Conservation (phyloP, 2,329 filamentous ascomycete genomes). For the Hymenoscyphus infarciens region DNA sequence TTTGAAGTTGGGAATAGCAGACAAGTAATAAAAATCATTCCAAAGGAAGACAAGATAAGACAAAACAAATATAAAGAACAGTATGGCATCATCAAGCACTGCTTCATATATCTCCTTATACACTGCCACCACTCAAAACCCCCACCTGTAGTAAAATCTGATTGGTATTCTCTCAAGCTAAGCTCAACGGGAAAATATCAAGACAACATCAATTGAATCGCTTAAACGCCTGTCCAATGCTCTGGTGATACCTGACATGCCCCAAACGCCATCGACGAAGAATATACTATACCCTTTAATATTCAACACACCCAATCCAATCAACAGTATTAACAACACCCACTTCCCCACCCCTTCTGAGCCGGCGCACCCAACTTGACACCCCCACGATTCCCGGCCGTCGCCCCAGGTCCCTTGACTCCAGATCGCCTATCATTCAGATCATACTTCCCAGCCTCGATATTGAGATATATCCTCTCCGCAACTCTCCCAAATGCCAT, state of each 20-base stretch:
- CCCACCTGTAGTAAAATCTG: too few relatives aligned
- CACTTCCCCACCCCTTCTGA: constrained; percentile 26
- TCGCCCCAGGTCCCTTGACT: constrained; percentile 68
- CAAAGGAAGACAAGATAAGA: too few relatives aligned
- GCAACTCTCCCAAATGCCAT: constrained; percentile 89
- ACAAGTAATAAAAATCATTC: too few relatives aligned
- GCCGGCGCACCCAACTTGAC: constrained; percentile 41
- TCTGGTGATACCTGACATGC: constrained; percentile 24
- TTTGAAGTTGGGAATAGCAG: too few relatives aligned
- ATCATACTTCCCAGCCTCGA: constrained; percentile 87
- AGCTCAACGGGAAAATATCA: neutral
- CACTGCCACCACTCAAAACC: too few relatives aligned
- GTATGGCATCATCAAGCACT: too few relatives aligned
- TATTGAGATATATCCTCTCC: constrained; percentile 94
- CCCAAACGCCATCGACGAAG: constrained; percentile 25
- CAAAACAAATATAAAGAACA: too few relatives aligned
- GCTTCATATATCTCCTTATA: too few relatives aligned
- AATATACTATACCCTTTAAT: constrained; percentile 9
- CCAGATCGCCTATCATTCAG: constrained; percentile 88
- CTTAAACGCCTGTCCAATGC: constrained; percentile 23
- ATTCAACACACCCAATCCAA: constrained; percentile 14
- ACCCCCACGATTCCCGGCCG: constrained; percentile 37
- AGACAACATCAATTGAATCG: neutral
- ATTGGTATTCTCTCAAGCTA: neutral
- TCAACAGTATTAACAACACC: constrained; percentile 26